Percentiles rank a stretch among this genome's conserved stretches.
phyloP scores from a whole-genome alignment of 169 alveolate species.

The Plasmodium ovale region DNA sequence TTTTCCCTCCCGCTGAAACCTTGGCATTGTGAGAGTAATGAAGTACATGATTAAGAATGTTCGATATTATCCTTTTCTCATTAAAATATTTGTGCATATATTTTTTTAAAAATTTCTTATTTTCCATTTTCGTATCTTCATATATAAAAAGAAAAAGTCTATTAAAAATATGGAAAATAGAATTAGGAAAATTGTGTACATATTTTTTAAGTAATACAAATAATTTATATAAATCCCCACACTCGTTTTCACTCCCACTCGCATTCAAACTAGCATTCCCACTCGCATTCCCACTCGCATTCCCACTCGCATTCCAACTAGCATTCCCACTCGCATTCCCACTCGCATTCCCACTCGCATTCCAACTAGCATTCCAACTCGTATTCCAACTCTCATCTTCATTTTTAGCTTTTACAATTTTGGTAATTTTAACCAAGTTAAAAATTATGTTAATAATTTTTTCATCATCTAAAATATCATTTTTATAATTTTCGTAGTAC shows the following conservation, averaged over 20 bases:
- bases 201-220: slow-evolving; percentile 30
- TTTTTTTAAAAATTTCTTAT: slow-evolving; percentile 14
- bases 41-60: slow-evolving; percentile 23
- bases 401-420: slow-evolving; percentile 21
- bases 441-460: not conserved
- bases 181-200: slow-evolving; percentile 13
- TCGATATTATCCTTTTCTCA: slow-evolving; percentile 15
- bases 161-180: slow-evolving; percentile 11
- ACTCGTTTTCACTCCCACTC: no score
- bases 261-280: no score
- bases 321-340: no score
- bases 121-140: slow-evolving; percentile 41
- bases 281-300: no score
- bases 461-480: slow-evolving; percentile 10
- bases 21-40: not conserved
- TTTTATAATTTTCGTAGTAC: not conserved
- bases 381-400: slow-evolving; percentile 1
- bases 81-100: slow-evolving; percentile 34
- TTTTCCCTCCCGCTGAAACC: not conserved
- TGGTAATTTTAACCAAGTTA: slow-evolving; percentile 52
- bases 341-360: no score
- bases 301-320: no score
- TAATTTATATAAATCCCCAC: no score
- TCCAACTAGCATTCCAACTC: no score
- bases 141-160: slow-evolving; percentile 45